Conservation (phyloP, 352 stramenopile genomes). For the Vaucheria bursata region DNA sequence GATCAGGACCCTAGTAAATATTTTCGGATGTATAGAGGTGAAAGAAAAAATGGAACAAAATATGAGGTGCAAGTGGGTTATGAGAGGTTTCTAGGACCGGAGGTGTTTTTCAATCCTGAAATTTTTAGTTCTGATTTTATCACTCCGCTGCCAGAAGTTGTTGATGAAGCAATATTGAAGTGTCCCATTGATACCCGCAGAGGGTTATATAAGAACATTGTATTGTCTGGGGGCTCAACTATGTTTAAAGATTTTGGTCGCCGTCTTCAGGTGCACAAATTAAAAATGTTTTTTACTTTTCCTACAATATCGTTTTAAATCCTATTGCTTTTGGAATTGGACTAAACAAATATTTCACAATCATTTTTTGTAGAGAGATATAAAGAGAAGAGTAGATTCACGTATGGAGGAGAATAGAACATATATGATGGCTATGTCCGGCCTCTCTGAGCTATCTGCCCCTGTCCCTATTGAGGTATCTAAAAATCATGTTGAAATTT, state of each 20-base stretch:
- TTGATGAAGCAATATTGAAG: slow-evolving; percentile 86
- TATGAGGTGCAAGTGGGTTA: slow-evolving; percentile 59
- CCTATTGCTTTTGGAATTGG: too few species aligned
- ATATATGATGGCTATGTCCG: neutral
- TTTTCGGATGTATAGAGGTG: slow-evolving; percentile 67
- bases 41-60: slow-evolving; percentile 2
- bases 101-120: slow-evolving; percentile 94
- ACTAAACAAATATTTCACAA: too few species aligned
- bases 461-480: slow-evolving; percentile 22
- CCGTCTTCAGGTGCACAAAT: slow-evolving; percentile 57
- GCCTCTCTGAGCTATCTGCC: neutral
- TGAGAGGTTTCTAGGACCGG: slow-evolving; percentile 83
- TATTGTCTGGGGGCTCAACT: slow-evolving; percentile 84
- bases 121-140: slow-evolving; percentile 86
- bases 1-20: slow-evolving; percentile 80
- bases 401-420: slow-evolving; percentile 70
- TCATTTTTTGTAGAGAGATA: too few species aligned
- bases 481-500: too few species aligned
- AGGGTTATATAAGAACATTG: slow-evolving; percentile 90
- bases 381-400: slow-evolving; percentile 80
- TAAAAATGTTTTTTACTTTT: neutral
- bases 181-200: slow-evolving; percentile 86
- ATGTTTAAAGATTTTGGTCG: slow-evolving; percentile 94
- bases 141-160: slow-evolving; percentile 78
- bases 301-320: neutral